A percentile compares a stretch with the other conserved stretches of the same genome.
Evolutionary conservation across 805 yeast species (phyloP).

Genomic region (Saturnispora zaruensis): DNA sequence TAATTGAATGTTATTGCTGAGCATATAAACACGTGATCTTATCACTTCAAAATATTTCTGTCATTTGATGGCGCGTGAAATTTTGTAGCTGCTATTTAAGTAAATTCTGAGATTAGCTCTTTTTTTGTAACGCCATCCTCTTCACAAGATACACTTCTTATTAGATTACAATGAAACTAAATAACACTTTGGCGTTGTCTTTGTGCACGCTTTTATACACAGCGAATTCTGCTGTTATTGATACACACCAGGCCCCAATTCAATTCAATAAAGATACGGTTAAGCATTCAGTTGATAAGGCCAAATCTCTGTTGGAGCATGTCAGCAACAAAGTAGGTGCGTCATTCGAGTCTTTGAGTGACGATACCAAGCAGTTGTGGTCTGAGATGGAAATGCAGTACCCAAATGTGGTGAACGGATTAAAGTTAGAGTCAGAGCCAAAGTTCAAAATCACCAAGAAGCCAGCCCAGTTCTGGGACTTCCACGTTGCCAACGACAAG

Average conservation of each 20-base stretch:
- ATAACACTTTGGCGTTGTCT: conserved; percentile 10
- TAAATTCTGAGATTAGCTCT: too few species aligned
- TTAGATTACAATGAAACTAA: conserved; percentile 7
- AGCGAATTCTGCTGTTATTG: conserved; percentile 7
- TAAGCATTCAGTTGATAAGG: conserved; percentile 7
- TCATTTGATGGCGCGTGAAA: neutral
- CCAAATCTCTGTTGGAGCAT: conserved; percentile 26
- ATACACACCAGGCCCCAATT: conserved; percentile 6
- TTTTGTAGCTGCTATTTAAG: neutral
- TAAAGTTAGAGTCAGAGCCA: conserved; percentile 45
- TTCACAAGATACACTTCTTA: neutral
- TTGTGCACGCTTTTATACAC: conserved; percentile 6
- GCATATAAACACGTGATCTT: conserved; percentile 1
- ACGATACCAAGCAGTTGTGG: conserved; percentile 48
- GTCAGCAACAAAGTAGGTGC: conserved; percentile 46
- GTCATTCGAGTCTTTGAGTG: conserved; percentile 40
- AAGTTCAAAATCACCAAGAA: conserved; percentile 31
- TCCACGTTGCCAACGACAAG: conserved; percentile 26
- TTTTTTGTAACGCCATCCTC: neutral
- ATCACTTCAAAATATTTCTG: conserved; percentile 1
- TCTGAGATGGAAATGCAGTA: conserved; percentile 51
- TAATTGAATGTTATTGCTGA: neutral
- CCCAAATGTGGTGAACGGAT: conserved; percentile 45
- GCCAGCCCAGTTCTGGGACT: conserved; percentile 30
- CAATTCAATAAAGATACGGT: conserved; percentile 6